phyloP scores from a whole-genome alignment of 805 yeast species.

The Pichia manshurica region DNA sequence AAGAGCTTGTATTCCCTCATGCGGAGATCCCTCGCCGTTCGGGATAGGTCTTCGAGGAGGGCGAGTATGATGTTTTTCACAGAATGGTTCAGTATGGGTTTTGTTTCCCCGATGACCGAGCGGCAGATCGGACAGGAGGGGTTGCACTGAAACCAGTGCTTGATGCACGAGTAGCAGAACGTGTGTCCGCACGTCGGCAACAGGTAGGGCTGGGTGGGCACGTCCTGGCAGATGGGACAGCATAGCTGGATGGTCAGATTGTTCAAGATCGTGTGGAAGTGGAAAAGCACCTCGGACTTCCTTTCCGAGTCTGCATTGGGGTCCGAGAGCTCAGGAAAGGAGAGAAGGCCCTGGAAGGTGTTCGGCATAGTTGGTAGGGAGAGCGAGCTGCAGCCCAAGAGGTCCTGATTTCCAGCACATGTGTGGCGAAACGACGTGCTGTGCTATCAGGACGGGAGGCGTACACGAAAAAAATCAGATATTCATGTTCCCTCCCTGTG shows the following conservation, averaged over 20 bases:
- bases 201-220: slow-evolving; percentile 56
- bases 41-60: slow-evolving; percentile 32
- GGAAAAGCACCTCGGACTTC: not conserved
- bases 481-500: too few relatives aligned
- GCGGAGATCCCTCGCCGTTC: not conserved
- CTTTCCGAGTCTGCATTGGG: not conserved
- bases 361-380: not conserved
- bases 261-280: slow-evolving; percentile 1
- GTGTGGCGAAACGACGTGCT: too few relatives aligned
- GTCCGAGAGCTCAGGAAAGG: not conserved
- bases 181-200: slow-evolving; percentile 66
- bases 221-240: slow-evolving; percentile 67
- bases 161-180: slow-evolving; percentile 63
- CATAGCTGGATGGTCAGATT: slow-evolving; percentile 24
- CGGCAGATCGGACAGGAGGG: slow-evolving; percentile 70
- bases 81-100: slow-evolving; percentile 50
- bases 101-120: slow-evolving; percentile 33
- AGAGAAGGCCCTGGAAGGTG: slow-evolving; percentile 1
- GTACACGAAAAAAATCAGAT: too few relatives aligned
- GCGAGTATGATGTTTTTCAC: slow-evolving; percentile 42
- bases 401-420: too few relatives aligned
- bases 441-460: too few relatives aligned
- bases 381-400: too few relatives aligned
- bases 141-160: slow-evolving; percentile 53
- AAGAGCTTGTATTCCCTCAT: not conserved